Conservation (phyloP, 805 yeast genomes). For the Kazachstania africana region DNA sequence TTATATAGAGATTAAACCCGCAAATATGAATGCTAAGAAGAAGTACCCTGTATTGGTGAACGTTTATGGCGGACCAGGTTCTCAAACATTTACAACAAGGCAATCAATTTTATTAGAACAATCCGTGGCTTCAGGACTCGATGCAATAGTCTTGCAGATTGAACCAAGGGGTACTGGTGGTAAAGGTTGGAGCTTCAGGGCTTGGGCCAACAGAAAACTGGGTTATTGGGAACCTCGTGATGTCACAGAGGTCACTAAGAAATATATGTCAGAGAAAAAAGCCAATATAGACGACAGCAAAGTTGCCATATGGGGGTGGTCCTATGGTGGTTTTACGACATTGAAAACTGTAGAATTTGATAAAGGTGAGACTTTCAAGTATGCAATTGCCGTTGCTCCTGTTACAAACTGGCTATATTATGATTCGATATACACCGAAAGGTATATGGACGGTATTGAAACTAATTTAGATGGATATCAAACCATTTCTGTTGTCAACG, state of each 20-base stretch:
- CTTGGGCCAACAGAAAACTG: slow-evolving; percentile 43
- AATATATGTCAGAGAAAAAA: slow-evolving; percentile 33
- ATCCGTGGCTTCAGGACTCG: slow-evolving; percentile 41
- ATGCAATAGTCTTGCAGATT: slow-evolving; percentile 51
- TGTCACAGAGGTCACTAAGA: slow-evolving; percentile 38
- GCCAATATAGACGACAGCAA: slow-evolving; percentile 37
- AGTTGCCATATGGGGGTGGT: slow-evolving; percentile 81
- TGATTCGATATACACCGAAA: slow-evolving; percentile 70
- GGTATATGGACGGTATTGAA: slow-evolving; percentile 52
- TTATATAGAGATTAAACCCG: slow-evolving; percentile 53
- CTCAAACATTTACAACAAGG: slow-evolving; percentile 40
- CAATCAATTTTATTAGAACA: slow-evolving; percentile 47
- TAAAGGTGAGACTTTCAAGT: slow-evolving; percentile 48
- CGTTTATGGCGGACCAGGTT: slow-evolving; percentile 77
- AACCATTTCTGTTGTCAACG: slow-evolving; percentile 32
- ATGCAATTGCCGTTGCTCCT: slow-evolving; percentile 77
- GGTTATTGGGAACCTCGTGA: slow-evolving; percentile 77
- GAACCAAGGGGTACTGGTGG: slow-evolving; percentile 84
- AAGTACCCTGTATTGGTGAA: slow-evolving; percentile 56
- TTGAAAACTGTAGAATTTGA: slow-evolving; percentile 65
- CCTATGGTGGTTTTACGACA: slow-evolving; percentile 73
- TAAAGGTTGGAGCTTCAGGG: slow-evolving; percentile 54
- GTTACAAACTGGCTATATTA: slow-evolving; percentile 70
- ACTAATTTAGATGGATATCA: slow-evolving; percentile 39
- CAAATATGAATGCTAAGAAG: slow-evolving; percentile 33